Percentiles rank a stretch among this genome's conserved stretches.
Conservation (phyloP, 306 rosid genomes). For the Dalbergia oliveri region DNA sequence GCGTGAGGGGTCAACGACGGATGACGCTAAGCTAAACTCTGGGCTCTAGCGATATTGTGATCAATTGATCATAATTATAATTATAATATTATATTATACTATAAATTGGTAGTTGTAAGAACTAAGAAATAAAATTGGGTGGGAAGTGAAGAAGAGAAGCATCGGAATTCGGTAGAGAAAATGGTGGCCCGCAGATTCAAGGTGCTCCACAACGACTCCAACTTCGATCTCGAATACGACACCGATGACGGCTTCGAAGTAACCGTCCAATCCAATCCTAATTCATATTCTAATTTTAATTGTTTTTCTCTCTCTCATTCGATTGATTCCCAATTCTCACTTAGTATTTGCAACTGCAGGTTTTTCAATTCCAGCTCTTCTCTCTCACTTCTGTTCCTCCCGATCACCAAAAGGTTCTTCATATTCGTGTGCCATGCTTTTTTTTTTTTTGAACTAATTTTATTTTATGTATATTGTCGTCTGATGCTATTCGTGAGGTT, state of each 20-base stretch:
- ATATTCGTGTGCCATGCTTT: neutral
- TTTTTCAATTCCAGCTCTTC: constrained; percentile 76
- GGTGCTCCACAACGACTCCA: constrained; percentile 64
- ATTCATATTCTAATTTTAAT: neutral
- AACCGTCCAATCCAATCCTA: neutral
- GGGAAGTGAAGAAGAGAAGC: neutral
- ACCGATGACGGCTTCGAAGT: constrained; percentile 84
- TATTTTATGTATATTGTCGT: neutral
- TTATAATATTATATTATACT: no score
- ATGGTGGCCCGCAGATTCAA: constrained; percentile 73
- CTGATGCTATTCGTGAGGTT: neutral
- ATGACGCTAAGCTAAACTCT: no score
- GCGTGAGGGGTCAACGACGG: no score
- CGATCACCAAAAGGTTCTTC: constrained; percentile 69
- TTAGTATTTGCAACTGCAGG: constrained; percentile 47
- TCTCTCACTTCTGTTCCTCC: constrained; percentile 81
- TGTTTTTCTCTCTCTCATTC: neutral
- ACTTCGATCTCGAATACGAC: constrained; percentile 66
- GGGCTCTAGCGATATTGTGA: no score
- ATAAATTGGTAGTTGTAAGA: no score
- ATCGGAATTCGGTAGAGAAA: neutral
- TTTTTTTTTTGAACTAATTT: neutral
- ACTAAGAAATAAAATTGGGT: no score
- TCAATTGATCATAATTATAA: no score
- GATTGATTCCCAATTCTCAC: neutral